phyloP scores from a whole-genome alignment of 805 yeast genomes.

The Saccharomycopsis sp. region DNA sequence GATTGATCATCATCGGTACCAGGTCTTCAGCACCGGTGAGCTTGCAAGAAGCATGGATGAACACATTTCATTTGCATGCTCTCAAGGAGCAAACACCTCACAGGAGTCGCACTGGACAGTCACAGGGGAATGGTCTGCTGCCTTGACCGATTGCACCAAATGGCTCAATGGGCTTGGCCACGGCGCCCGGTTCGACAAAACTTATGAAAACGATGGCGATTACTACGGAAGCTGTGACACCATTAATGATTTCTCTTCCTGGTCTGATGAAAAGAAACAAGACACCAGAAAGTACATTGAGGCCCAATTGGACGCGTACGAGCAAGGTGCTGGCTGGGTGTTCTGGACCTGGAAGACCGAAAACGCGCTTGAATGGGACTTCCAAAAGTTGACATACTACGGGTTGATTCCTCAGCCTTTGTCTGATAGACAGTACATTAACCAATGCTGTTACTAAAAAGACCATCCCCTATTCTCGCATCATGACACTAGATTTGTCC shows the following conservation, averaged over 20 bases:
- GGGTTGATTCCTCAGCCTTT: slow-evolving; percentile 59
- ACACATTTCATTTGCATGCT: slow-evolving; percentile 49
- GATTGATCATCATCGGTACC: slow-evolving; percentile 86
- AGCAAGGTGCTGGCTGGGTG: slow-evolving; percentile 47
- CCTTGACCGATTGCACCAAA: slow-evolving; percentile 58
- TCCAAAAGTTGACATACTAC: slow-evolving; percentile 37
- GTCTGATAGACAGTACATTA: slow-evolving; percentile 38
- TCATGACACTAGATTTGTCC: too few species aligned
- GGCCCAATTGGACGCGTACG: slow-evolving; percentile 49
- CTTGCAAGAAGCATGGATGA: slow-evolving; percentile 49
- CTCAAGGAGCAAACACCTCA: slow-evolving; percentile 36
- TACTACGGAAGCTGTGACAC: slow-evolving; percentile 30
- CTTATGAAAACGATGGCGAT: slow-evolving; percentile 25
- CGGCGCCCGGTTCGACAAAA: slow-evolving; percentile 55
- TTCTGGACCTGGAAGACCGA: slow-evolving; percentile 71
- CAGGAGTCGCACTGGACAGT: slow-evolving; percentile 45
- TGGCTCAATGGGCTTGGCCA: slow-evolving; percentile 65
- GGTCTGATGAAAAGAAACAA: slow-evolving; percentile 35
- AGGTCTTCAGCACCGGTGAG: slow-evolving; percentile 66
- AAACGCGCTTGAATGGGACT: slow-evolving; percentile 59
- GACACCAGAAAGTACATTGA: slow-evolving; percentile 49
- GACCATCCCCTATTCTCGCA: too few species aligned
- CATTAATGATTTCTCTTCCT: slow-evolving; percentile 31
- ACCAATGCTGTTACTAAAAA: slow-evolving; percentile 14
- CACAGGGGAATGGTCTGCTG: slow-evolving; percentile 67